Base-by-base conservation (phyloP, 2,329 filamentous ascomycete genomes). In the Alternaria brassicae region DNA sequence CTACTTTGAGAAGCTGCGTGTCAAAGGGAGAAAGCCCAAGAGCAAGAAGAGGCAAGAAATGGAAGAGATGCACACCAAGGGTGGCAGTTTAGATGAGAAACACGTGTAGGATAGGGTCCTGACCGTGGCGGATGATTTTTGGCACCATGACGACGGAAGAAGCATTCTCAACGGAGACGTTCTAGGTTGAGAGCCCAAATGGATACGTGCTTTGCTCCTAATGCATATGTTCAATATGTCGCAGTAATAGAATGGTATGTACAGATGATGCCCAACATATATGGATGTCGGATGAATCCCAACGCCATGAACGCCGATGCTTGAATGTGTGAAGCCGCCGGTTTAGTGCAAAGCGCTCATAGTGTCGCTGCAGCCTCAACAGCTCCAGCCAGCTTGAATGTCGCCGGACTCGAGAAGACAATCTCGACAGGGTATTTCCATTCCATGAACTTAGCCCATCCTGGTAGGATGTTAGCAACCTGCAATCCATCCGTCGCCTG, bases 401-500 rank as follows among this genome's bases (percentile, higher is more conserved):
- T 61, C 37, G 68, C 72, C 6, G 80, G 77, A 63, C 74, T 83
- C n/a, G 81, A 80, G 23, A 84, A 73, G 47, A 81, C 78, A 41
- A 97, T 83, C 61, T 96, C 90, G 56, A 96, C 89, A 8, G 88
- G 88, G 75, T 97, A 95, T 78, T 91, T 89, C 93, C 93, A 98
- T 77, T 92, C 88, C 93, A 97, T 97, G 76, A 93, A 96, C 72
- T 90, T 89, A 21, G 89, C 90, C 93, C 94, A 97, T 68, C 92
- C 93, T 97, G n/a, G 3, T n/a, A 4, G 3, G 37, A 6, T 17
- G 23, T 65, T 53, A 67, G 52, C 53, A 39, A n/a, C 37, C 4
- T 30, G 12, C 25, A 21, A 13, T 17, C 2, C 3, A 25, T 28
- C 21, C 37, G 12, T 28, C 13, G 10, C 6, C 21, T 30, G 25